Evolutionary conservation across 202 grass and related monocot species (phyloP).

Genomic region (Zoysia matrella): DNA sequence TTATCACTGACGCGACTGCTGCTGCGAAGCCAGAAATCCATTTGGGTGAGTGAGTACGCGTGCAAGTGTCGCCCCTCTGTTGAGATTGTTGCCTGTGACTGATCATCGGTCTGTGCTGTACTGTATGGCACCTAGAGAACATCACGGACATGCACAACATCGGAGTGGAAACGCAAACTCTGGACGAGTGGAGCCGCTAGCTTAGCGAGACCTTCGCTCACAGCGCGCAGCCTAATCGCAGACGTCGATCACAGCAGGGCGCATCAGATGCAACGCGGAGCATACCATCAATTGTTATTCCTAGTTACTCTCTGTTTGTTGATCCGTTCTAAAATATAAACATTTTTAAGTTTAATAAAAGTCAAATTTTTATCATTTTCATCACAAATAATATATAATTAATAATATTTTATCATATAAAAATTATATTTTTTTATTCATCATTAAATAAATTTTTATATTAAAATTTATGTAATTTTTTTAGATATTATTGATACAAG

Average conservation of each 20-base stretch:
- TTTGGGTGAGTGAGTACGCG: slow-evolving; percentile 55
- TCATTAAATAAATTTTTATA: too few species aligned
- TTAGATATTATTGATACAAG: too few species aligned
- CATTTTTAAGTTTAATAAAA: too few species aligned
- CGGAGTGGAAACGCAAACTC: slow-evolving; percentile 71
- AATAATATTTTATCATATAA: too few species aligned
- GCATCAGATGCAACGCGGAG: background rate
- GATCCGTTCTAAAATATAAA: too few species aligned
- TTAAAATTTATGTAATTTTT: too few species aligned
- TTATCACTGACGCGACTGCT: slow-evolving; percentile 87
- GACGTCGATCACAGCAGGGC: background rate
- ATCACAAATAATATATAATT: too few species aligned
- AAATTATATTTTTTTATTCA: too few species aligned
- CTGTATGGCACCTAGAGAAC: slow-evolving; percentile 62
- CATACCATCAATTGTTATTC: background rate
- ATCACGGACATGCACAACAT: slow-evolving; percentile 93
- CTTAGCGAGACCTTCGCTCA: background rate
- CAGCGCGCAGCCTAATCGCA: background rate
- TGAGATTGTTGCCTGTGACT: background rate
- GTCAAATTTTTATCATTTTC: too few species aligned
- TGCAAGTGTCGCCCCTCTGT: background rate
- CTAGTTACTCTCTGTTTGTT: too few species aligned
- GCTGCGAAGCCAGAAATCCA: slow-evolving; percentile 84
- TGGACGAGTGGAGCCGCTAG: slow-evolving; percentile 78
- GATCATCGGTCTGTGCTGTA: background rate